These are phyloP conservation scores for Austropuccinia psidii DNA, from an alignment of 1,284 basidiomycete species.

Conservation along the genomic window DNA sequence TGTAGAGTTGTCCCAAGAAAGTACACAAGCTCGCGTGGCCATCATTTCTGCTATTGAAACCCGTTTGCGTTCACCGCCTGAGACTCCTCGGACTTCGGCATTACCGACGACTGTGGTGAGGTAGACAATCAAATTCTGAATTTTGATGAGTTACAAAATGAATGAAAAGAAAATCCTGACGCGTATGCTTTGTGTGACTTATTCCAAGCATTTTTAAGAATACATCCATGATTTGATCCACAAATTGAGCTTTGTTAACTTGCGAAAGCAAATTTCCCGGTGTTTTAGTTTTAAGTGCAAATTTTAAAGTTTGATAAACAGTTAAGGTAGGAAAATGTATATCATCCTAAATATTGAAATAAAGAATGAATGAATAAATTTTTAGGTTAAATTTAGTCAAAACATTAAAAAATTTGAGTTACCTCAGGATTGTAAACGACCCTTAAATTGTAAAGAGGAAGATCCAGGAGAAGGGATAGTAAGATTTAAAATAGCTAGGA, in stretches of 20 bases:
- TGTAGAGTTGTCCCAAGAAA: conserved; percentile 54
- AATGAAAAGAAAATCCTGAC: not conserved
- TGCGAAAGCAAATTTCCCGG: conserved; percentile 54
- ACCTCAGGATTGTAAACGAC: conserved; percentile 39
- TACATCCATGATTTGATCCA: conserved; percentile 53
- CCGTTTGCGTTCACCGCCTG: conserved; percentile 56
- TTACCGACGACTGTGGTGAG: conserved; percentile 50
- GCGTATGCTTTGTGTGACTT: conserved; percentile 51
- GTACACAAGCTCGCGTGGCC: conserved; percentile 52
- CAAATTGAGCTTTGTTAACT: conserved; percentile 51
- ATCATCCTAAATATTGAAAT: conserved; percentile 58
- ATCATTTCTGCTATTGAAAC: conserved; percentile 58
- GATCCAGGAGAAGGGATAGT: not conserved
- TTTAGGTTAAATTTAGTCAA: not conserved
- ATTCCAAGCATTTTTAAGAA: conserved; percentile 54
- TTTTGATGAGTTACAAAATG: not conserved
- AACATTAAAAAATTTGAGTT: not conserved
- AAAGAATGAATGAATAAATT: no score
- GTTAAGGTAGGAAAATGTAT: conserved; percentile 59
- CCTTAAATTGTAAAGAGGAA: not conserved
- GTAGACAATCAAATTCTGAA: not conserved
- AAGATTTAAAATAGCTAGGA: not conserved
- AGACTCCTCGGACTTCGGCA: conserved; percentile 56
- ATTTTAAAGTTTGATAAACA: conserved; percentile 55
- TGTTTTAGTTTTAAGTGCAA: conserved; percentile 54